Evolutionary conservation across 441 rosid species (phyloP), one percentile per base, ranked within the genome.

Genomic region (Gossypium schwendimanii): DNA sequence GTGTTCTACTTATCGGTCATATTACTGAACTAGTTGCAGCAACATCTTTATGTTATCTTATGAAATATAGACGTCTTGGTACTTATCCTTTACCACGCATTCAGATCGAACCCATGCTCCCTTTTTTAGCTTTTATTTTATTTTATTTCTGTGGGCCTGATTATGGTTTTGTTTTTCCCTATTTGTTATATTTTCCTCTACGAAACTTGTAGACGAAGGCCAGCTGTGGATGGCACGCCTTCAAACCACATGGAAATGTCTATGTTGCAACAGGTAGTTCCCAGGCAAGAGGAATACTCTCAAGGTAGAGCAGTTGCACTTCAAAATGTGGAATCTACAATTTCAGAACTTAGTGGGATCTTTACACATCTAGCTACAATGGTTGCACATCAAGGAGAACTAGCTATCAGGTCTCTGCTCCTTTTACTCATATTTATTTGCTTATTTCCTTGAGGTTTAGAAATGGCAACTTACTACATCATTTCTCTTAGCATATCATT

Each of bases 301-400:
- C 94, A 94, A 76, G 84, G 87, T 64, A 82, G 96, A 6, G 85
- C 94, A 59, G 78, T 66, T 69, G 98, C 95, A 15, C 96, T 91
- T 77, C 95, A 87, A 72, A 94, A 80, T 67, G 99, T 91, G 44
- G 97, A 94, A 80, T 92, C 99, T 64, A 94, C 97, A 41, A 94
- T 94, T 70, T 77, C 96, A 71, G 98, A 92, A 84, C 97, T 92
- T 0, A 75, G 98, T 31, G 97, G 97, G 62, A 92, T 94, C 81
- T 94, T 94, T 81, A 91, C 97, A 0, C 94, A 91, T 81, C 79
- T 94, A 78, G 97, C 98, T 71, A 91, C 98, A 11, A 92, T 94
- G 97, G 97, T 94, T 57, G 88, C 97, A 26, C 90, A 92, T 73
- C 97, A 92, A 59, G 98, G 97, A 55, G 96, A 94, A 82, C 87